Base-by-base conservation (phyloP, 2,329 filamentous ascomycete genomes). In the Ophiocordyceps unilateralis region DNA sequence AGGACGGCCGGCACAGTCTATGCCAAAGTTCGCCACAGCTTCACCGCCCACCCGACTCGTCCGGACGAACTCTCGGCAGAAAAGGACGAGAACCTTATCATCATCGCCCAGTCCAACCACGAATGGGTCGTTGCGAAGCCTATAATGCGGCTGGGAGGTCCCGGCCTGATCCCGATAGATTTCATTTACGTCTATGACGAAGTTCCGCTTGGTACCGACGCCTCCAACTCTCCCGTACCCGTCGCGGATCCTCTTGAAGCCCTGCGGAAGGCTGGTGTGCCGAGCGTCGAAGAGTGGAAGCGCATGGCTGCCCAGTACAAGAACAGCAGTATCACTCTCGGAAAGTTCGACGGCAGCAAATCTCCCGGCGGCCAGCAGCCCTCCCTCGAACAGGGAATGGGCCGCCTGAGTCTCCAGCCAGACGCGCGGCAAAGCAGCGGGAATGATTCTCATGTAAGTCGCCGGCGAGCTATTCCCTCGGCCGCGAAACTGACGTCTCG, bases 121-220 rank as follows among this genome's bases (percentile, higher is more conserved):
- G 91, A 98, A 62, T 98, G 91, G 91, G 96, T 96, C 56, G 89
- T 98, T 47, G 91, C 91, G 41, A 98, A 98, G 64, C 91, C 91
- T n/a, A 98, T 98, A 58, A 89, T 88, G 48, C 75, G 91, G 50
- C 70, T 98, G n/a, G 91, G 91, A 38, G 91, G 91, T 1, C 91
- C 91, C 1, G 91, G 91, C 36, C 65, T 98, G 53, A 96, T 98
- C 50, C 91, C 91, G 2, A 89, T 96, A 26, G 93, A 88, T 0
- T 96, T 94, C 59, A 85, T 98, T 51, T 87, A 98, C 63, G 89
- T 98, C 52, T 75, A 86, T 58, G 91, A 96, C 60, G 94, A 45
- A 10, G n/a, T 26, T 2, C 42, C 44, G 9, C 21, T 43, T 3
- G 15, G 21, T 21, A 26, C 95, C 82, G 76, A 78, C 5, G 87